phyloP scores from a whole-genome alignment of 2,329 filamentous ascomycete species.

The Thielaviopsis musarum region DNA sequence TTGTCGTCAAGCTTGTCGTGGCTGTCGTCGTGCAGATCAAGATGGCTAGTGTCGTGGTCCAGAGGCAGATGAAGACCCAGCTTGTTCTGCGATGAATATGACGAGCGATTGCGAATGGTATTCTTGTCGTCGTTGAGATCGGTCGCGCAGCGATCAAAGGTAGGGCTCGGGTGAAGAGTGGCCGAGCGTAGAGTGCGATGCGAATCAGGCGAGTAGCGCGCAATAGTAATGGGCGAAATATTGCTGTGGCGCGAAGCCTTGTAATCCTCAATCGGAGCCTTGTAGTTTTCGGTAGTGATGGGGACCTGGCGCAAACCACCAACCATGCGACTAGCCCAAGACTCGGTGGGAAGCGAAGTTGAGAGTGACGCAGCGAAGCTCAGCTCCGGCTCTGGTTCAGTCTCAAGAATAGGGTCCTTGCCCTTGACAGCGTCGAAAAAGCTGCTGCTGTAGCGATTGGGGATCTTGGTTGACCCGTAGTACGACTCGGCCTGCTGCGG shows the following conservation, averaged over 20 bases:
- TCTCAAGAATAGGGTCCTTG: not conserved
- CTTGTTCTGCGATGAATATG: not conserved
- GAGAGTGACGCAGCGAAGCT: slow-evolving; percentile 20
- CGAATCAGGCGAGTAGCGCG: slow-evolving; percentile 16
- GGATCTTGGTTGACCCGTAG: not conserved
- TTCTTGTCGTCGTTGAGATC: slow-evolving; percentile 11
- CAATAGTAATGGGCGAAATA: slow-evolving; percentile 7
- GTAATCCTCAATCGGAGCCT: slow-evolving; percentile 4
- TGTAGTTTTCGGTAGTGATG: slow-evolving; percentile 19
- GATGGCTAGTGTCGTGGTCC: not conserved
- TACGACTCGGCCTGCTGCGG: slow-evolving; percentile 4
- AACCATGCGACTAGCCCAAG: slow-evolving; percentile 35
- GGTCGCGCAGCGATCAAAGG: slow-evolving; percentile 17
- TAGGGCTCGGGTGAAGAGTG: slow-evolving; percentile 17
- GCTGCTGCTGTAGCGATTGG: not conserved
- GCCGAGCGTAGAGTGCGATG: slow-evolving; percentile 11
- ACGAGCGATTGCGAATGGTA: slow-evolving; percentile 13
- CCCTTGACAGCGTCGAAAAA: not conserved
- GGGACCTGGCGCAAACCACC: slow-evolving; percentile 38
- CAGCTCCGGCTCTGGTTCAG: slow-evolving; percentile 7
- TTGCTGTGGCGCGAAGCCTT: slow-evolving; percentile 4
- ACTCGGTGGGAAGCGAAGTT: not conserved
- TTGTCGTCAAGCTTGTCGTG: not conserved
- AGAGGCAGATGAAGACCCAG: not conserved
- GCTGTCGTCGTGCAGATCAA: not conserved